Evolutionary conservation across 1,139 yeast genomes (phyloP).

Genomic region (Yamadazyma atlantica): DNA sequence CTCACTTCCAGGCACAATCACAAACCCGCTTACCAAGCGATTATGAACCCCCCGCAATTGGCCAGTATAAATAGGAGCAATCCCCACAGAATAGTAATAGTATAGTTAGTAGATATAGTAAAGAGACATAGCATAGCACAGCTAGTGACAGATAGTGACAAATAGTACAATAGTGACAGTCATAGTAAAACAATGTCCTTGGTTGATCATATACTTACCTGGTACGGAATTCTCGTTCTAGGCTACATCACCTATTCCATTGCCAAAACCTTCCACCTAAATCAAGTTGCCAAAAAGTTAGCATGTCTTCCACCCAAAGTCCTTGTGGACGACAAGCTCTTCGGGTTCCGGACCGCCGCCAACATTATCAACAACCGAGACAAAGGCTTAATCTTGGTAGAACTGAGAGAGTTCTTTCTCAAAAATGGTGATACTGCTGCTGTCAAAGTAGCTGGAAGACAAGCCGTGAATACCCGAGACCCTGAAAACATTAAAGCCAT

Average conservation of each 20-base stretch:
- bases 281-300: constrained; percentile 12
- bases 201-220: background rate
- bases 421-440: constrained; percentile 6
- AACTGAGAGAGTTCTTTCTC: constrained; percentile 12
- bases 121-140: too few relatives aligned
- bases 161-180: too few relatives aligned
- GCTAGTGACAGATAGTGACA: too few relatives aligned
- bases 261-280: background rate
- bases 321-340: constrained; percentile 15
- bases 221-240: constrained; percentile 4
- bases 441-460: constrained; percentile 7
- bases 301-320: constrained; percentile 20
- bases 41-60: too few relatives aligned
- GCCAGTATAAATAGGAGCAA: too few relatives aligned
- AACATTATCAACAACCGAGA: constrained; percentile 16
- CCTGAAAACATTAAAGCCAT: constrained; percentile 38
- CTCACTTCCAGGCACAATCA: too few relatives aligned
- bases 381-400: constrained; percentile 21
- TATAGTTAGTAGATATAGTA: too few relatives aligned
- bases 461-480: constrained; percentile 21
- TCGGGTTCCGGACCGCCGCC: constrained; percentile 24
- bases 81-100: too few relatives aligned
- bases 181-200: too few relatives aligned
- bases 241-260: background rate
- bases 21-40: too few relatives aligned